Evolutionary conservation across 2,329 filamentous ascomycete species (phyloP).

Genomic region (Fusarium chaquense): DNA sequence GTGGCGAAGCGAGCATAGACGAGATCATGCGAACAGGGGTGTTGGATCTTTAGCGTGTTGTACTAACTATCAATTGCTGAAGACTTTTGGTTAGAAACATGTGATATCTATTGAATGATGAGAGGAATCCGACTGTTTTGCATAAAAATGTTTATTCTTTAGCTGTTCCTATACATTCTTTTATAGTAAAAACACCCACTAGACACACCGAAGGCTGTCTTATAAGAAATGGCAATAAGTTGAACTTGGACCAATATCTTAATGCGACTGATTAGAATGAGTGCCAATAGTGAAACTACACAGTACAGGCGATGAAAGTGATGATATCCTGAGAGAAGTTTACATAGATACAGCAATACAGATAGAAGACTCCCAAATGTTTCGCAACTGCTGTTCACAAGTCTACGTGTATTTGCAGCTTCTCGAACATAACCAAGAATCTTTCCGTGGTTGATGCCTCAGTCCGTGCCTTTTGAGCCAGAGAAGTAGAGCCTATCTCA

Average conservation of each 20-base stretch:
- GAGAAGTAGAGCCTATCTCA: neutral
- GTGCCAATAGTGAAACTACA: neutral
- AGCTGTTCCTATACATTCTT: no score
- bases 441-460: neutral
- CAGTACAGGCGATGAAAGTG: neutral
- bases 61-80: neutral
- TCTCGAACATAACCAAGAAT: neutral
- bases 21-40: constrained; percentile 5
- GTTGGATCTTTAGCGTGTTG: neutral
- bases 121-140: neutral
- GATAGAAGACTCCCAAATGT: neutral
- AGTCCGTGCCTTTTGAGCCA: neutral
- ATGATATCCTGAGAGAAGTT: accelerated
- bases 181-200: no score
- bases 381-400: neutral
- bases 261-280: neutral
- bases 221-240: neutral
- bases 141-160: neutral
- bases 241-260: neutral
- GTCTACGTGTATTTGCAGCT: neutral
- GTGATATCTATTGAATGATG: no score
- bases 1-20: constrained; percentile 6
- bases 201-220: neutral
- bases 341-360: neutral
- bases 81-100: neutral